Evolutionary conservation across 257 asterid species (phyloP).

Genomic region (Solanum paucissectum): DNA sequence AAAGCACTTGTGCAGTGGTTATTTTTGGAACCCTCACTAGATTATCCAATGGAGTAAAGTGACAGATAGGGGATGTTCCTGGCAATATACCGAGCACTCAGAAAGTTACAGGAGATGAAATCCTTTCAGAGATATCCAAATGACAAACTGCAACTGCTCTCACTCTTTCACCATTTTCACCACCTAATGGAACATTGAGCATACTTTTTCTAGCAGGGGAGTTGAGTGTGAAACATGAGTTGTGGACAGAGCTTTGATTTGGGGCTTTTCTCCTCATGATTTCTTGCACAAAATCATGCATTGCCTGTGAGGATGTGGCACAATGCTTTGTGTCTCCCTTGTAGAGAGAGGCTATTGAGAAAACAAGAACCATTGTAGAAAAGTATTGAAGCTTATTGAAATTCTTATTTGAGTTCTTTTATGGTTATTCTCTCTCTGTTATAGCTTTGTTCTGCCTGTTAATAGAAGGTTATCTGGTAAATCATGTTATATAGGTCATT

Average conservation of each 20-base stretch:
- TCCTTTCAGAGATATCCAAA: slow-evolving; percentile 73
- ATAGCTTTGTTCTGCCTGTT: not conserved
- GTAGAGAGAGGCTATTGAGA: slow-evolving; percentile 55
- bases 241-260: slow-evolving; percentile 34
- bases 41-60: slow-evolving; percentile 68
- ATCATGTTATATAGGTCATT: not conserved
- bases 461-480: not conserved
- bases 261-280: slow-evolving; percentile 10
- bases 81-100: slow-evolving; percentile 43
- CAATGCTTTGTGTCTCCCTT: slow-evolving; percentile 62
- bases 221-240: slow-evolving; percentile 16
- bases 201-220: not conserved
- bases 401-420: not conserved
- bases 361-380: slow-evolving; percentile 10
- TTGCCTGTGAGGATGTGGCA: slow-evolving; percentile 47
- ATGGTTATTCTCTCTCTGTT: not conserved
- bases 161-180: slow-evolving; percentile 40
- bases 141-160: slow-evolving; percentile 75
- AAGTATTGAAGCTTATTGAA: not conserved
- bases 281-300: not conserved
- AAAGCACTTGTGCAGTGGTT: not conserved
- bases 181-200: slow-evolving; percentile 22
- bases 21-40: slow-evolving; percentile 36
- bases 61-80: slow-evolving; percentile 54
- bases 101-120: slow-evolving; percentile 39